phyloP scores from a whole-genome alignment of 2,329 filamentous ascomycete species.

The Periconia sp. region DNA sequence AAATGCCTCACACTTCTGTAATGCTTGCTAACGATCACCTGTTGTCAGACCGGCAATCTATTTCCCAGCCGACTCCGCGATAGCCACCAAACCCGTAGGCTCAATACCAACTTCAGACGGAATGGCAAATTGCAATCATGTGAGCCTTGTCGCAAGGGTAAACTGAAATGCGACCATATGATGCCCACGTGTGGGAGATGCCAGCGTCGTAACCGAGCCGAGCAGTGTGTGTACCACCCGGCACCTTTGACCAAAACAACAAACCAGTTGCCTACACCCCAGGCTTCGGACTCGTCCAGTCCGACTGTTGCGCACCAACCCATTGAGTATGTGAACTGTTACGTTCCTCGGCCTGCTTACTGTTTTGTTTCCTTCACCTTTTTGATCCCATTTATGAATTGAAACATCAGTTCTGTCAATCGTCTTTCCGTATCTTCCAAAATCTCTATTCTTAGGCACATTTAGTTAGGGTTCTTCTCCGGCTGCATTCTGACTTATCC shows the following conservation, averaged over 20 bases:
- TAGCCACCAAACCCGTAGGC: slow-evolving; percentile 27
- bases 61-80: slow-evolving; percentile 30
- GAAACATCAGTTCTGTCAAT: no score
- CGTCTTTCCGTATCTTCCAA: no score
- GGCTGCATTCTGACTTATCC: background rate
- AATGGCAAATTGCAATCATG: slow-evolving; percentile 44
- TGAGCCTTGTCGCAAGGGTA: slow-evolving; percentile 40
- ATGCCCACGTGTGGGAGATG: slow-evolving; percentile 39
- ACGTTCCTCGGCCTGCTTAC: no score
- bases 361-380: no score
- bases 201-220: slow-evolving; percentile 25
- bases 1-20: background rate
- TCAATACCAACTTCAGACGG: slow-evolving; percentile 32
- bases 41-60: slow-evolving; percentile 26
- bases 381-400: no score
- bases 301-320: slow-evolving; percentile 7
- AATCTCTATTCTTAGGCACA: no score
- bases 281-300: slow-evolving; percentile 12
- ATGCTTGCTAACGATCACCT: background rate
- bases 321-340: background rate
- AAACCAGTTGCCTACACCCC: slow-evolving; percentile 14
- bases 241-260: slow-evolving; percentile 34
- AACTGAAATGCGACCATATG: slow-evolving; percentile 40
- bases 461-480: background rate
- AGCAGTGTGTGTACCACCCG: slow-evolving; percentile 40